Conservation (phyloP, 345 rosid species). For the Populus deltoides region DNA sequence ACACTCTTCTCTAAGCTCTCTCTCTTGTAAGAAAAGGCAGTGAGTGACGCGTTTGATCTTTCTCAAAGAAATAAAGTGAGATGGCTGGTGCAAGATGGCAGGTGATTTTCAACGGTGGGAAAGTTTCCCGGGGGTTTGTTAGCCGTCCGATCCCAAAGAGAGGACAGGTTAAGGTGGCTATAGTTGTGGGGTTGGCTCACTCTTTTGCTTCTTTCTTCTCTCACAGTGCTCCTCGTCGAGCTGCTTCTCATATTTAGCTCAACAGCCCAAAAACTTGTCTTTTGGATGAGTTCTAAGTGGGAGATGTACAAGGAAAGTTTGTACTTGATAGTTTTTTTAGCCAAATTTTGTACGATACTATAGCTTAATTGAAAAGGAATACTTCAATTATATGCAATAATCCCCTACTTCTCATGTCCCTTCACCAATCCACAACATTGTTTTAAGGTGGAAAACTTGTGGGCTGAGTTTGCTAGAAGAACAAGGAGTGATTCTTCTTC, state of each 20-base stretch:
- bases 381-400: too few relatives aligned
- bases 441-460: not conserved
- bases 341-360: not conserved
- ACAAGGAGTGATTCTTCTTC: too few relatives aligned
- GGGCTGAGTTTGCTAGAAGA: not conserved
- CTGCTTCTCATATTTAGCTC: constrained; percentile 25
- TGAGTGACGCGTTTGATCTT: not conserved
- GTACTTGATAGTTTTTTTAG: not conserved
- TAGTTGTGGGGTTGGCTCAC: constrained; percentile 52
- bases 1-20: too few relatives aligned
- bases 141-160: constrained; percentile 71
- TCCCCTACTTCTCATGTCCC: not conserved
- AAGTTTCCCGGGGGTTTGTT: constrained; percentile 23
- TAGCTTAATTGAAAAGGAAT: too few relatives aligned
- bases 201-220: constrained; percentile 57
- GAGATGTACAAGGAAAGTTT: not conserved
- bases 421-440: not conserved
- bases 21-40: not conserved
- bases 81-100: constrained; percentile 41
- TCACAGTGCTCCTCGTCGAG: constrained; percentile 12
- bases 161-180: constrained; percentile 70
- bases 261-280: not conserved
- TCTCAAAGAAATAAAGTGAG: not conserved
- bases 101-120: constrained; percentile 24
- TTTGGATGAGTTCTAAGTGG: not conserved